Evolutionary conservation across 1,139 yeast species (phyloP).

Genomic region (Chernovozyma aurita): DNA sequence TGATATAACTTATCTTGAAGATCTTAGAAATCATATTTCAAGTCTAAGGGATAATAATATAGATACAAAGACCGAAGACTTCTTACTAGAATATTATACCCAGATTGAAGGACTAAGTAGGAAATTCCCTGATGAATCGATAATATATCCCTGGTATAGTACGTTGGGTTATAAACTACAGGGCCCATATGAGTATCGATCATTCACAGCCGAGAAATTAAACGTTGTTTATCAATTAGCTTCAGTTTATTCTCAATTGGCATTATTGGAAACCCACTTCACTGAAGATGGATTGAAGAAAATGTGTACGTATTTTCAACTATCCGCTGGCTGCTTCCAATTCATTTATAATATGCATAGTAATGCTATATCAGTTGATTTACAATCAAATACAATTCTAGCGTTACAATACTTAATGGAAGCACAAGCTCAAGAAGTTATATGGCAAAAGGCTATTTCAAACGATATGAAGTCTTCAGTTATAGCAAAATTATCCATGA

Average conservation of each 20-base stretch:
- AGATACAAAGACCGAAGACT: constrained; percentile 13
- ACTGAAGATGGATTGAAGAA: constrained; percentile 55
- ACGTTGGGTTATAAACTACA: constrained; percentile 52
- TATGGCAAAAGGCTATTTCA: constrained; percentile 69
- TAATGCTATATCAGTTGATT: constrained; percentile 19
- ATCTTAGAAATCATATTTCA: constrained; percentile 20
- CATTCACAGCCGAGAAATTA: constrained; percentile 53
- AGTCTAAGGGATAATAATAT: constrained; percentile 15
- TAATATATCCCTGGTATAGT: constrained; percentile 69
- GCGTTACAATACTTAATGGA: constrained; percentile 45
- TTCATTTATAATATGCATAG: constrained; percentile 6
- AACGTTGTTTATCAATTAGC: constrained; percentile 70
- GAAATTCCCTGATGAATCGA: constrained; percentile 39
- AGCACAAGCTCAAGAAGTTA: constrained; percentile 85
- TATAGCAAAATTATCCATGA: constrained; percentile 60
- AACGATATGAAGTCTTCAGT: constrained; percentile 53
- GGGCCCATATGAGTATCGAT: constrained; percentile 35
- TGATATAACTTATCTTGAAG: constrained; percentile 44
- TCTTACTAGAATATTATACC: constrained; percentile 27
- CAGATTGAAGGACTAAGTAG: constrained; percentile 24
- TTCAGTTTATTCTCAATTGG: constrained; percentile 56
- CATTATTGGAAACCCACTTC: constrained; percentile 36
- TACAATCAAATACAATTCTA: constrained; percentile 22
- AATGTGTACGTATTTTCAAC: constrained; percentile 62
- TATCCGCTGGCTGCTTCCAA: constrained; percentile 64